Conservation (phyloP, 1,284 basidiomycete genomes). For the Naganishia albida region DNA sequence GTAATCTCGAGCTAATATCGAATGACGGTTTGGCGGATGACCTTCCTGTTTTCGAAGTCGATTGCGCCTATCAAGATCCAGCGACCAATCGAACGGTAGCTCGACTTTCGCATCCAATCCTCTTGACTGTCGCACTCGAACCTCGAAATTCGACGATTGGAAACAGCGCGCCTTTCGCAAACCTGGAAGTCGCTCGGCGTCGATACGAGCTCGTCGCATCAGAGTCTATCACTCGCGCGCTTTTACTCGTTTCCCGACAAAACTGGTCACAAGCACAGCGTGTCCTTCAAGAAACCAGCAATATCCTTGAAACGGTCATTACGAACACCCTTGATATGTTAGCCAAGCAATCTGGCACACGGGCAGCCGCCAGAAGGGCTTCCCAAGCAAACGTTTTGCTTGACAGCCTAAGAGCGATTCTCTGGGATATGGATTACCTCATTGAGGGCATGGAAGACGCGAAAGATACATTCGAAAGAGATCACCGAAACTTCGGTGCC, state of each 20-base stretch:
- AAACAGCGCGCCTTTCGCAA: constrained; percentile 54
- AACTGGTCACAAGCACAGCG: constrained; percentile 83
- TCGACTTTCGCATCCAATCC: constrained; percentile 78
- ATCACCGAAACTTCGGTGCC: constrained; percentile 87
- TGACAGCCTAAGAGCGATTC: constrained; percentile 73
- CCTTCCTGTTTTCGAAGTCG: constrained; percentile 85
- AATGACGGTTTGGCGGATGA: constrained; percentile 87
- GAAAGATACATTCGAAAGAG: constrained; percentile 82
- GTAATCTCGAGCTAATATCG: constrained; percentile 85
- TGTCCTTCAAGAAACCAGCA: constrained; percentile 82
- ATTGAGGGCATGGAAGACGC: constrained; percentile 84
- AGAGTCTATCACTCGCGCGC: constrained; percentile 90
- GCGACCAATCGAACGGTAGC: constrained; percentile 75
- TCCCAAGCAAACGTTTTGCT: constrained; percentile 68
- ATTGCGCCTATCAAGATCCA: constrained; percentile 89
- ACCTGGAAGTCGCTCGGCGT: constrained; percentile 83
- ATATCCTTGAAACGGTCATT: constrained; percentile 79
- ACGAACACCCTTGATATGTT: constrained; percentile 73
- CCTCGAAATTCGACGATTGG: not conserved
- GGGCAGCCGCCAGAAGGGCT: constrained; percentile 64
- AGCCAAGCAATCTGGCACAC: constrained; percentile 50
- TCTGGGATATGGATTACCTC: constrained; percentile 79
- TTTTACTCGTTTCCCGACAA: constrained; percentile 82
- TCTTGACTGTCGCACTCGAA: constrained; percentile 74
- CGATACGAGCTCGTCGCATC: constrained; percentile 88